A percentile compares a stretch with the other conserved stretches of the same genome.
These are phyloP conservation scores for Coemansia sp. DNA, from an alignment of 192 early-diverging fungal species.

Conservation along the genomic window DNA sequence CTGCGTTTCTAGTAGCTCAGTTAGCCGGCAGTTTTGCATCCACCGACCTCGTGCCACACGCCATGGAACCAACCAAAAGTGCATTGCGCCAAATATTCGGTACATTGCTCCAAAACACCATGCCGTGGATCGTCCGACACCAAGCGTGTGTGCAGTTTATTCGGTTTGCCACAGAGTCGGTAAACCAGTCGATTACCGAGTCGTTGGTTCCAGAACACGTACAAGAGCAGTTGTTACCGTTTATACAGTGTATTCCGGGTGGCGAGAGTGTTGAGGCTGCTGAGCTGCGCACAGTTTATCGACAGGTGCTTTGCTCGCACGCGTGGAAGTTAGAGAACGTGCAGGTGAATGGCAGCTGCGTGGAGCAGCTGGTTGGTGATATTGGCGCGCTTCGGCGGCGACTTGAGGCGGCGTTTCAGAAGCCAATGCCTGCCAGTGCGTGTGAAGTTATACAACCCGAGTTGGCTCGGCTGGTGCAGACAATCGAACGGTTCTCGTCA, in stretches of 20 bases:
- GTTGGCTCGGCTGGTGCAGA: slow-evolving; percentile 11
- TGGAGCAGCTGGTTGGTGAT: background rate
- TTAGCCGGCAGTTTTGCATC: slow-evolving; percentile 25
- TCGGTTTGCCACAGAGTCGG: slow-evolving; percentile 24
- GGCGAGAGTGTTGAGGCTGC: background rate
- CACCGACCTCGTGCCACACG: background rate
- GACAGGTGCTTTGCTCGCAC: background rate
- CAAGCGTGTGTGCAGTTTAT: slow-evolving; percentile 12
- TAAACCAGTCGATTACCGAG: slow-evolving; percentile 9
- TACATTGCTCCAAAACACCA: background rate
- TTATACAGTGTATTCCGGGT: slow-evolving; percentile 20
- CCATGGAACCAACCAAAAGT: background rate
- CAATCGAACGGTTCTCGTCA: slow-evolving; percentile 6
- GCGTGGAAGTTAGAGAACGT: background rate
- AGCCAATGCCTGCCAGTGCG: background rate
- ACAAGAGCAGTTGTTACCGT: slow-evolving; percentile 12
- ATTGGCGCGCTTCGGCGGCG: slow-evolving; percentile 4
- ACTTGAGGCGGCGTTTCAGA: background rate
- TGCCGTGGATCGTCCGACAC: slow-evolving; percentile 25
- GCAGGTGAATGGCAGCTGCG: background rate
- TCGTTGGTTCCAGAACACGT: slow-evolving; percentile 10
- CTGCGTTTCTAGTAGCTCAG: slow-evolving; percentile 9
- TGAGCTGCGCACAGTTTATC: slow-evolving; percentile 2
- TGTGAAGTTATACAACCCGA: slow-evolving; percentile 7
- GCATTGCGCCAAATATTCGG: slow-evolving; percentile 13